These are phyloP conservation scores for Fusarium sp. DNA, from an alignment of 2,329 filamentous ascomycete genomes.

Conservation along the genomic window DNA sequence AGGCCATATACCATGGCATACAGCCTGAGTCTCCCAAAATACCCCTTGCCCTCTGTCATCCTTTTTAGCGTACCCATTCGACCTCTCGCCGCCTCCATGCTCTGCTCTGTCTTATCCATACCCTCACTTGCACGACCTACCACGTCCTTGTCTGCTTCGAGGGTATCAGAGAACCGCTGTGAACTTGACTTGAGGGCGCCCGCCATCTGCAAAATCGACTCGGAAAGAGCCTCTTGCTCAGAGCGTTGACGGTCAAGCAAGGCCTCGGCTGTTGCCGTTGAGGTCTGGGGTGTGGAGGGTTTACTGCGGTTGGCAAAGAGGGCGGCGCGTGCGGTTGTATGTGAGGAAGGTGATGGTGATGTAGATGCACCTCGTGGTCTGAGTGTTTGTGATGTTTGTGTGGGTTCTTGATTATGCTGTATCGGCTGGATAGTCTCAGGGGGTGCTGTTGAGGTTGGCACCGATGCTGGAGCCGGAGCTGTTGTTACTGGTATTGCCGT, in stretches of 20 bases:
- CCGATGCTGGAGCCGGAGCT: conserved; percentile 16
- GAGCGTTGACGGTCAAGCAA: conserved; percentile 80
- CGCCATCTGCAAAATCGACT: conserved; percentile 85
- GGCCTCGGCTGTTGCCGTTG: conserved; percentile 72
- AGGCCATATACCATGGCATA: conserved; percentile 87
- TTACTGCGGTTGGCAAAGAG: conserved; percentile 59
- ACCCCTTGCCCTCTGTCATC: conserved; percentile 90
- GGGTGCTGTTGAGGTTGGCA: conserved; percentile 21
- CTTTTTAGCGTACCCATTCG: conserved; percentile 81
- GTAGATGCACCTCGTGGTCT: conserved; percentile 50
- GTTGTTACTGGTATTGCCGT: conserved; percentile 21
- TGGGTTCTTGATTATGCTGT: conserved; percentile 39
- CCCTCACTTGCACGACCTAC: conserved; percentile 78
- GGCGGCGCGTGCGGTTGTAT: conserved; percentile 57
- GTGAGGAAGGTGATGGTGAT: conserved; percentile 41
- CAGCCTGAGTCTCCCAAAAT: conserved; percentile 85
- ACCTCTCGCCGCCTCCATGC: conserved; percentile 80
- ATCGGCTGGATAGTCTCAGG: conserved; percentile 24
- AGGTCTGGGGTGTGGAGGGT: conserved; percentile 53
- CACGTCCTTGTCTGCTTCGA: conserved; percentile 79
- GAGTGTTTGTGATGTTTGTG: conserved; percentile 53
- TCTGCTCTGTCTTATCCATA: conserved; percentile 79
- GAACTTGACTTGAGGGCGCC: conserved; percentile 81
- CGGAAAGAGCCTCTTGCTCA: conserved; percentile 86
- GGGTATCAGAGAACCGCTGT: conserved; percentile 74